Conservation (phyloP, 768 basidiomycete species). For the Tylopilus rubrobrunneus region DNA sequence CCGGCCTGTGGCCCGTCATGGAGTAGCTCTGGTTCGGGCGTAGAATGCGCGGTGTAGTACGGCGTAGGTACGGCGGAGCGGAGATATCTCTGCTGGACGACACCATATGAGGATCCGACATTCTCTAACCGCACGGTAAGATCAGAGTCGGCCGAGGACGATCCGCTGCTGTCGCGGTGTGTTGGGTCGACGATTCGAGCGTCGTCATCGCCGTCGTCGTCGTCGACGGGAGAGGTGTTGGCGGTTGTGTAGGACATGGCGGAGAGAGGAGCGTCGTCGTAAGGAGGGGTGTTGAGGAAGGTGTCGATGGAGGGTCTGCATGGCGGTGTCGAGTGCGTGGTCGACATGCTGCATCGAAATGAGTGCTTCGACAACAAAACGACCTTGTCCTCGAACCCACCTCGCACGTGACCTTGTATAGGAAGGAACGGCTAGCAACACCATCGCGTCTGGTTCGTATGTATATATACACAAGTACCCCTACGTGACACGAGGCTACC, state of each 20-base stretch:
- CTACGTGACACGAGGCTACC: slow-evolving; percentile 16
- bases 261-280: slow-evolving; percentile 15
- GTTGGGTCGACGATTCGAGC: neutral
- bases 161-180: slow-evolving; percentile 6
- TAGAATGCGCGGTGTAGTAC: slow-evolving; percentile 32
- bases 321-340: slow-evolving; percentile 28
- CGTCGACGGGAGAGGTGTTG: neutral
- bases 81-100: slow-evolving; percentile 15
- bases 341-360: slow-evolving; percentile 27
- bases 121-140: slow-evolving; percentile 13
- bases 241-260: slow-evolving; percentile 23
- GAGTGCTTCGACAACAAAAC: neutral
- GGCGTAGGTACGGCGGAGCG: slow-evolving; percentile 26
- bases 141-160: slow-evolving; percentile 21
- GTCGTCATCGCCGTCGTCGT: slow-evolving; percentile 7
- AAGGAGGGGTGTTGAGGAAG: slow-evolving; percentile 21
- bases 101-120: slow-evolving; percentile 13
- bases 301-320: neutral
- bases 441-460: slow-evolving; percentile 12
- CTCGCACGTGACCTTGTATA: slow-evolving; percentile 27
- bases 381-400: slow-evolving; percentile 8
- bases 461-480: slow-evolving; percentile 16
- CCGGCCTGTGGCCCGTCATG: slow-evolving; percentile 21
- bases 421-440: neutral
- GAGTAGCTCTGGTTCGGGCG: slow-evolving; percentile 24